Base-by-base conservation (phyloP, 2,329 filamentous ascomycete species). In the Penicillium polonicum region DNA sequence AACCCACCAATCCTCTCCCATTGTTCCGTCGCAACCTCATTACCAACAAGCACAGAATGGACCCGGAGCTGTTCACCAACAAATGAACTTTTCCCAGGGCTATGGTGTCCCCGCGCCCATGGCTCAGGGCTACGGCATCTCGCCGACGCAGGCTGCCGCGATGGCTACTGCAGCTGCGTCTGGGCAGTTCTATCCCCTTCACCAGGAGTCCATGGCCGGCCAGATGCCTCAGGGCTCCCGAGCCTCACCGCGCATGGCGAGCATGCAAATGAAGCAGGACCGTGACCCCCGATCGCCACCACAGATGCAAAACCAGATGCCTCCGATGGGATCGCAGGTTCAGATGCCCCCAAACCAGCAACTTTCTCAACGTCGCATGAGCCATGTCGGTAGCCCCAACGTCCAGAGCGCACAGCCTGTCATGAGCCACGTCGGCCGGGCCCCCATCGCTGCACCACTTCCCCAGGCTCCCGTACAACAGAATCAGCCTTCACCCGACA, bases 111-210 rank as follows among this genome's bases (percentile, higher is more conserved):
- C 88, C 60, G 82, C 86, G 67, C 83, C 83, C 69, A 91, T 96
- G 85, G 88, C 90, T 53, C 79, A 81, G 59, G 78, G 78, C 23
- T 96, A 96, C 78, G 88, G 84, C 57, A 91, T 93, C 76, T 88
- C 88, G 35, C 85, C 88, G 21, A 91, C 92, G 46, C 91, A 96
- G 75, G 92, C 92, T 15, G 92, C 93, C 49, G 92, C 92, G 58
- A 94, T 96, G 90, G 92, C 89, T 44, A 96, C 92, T 1, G 93
- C 93, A 19, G 92, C 93, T 1, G 93, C 93, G 12, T 92, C 92
- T 6, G 92, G 93, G 41, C 88, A 91, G 60, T 89, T 89, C 66
- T 88, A 89, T 60, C 87, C 88, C 64, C 85, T 92, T 77, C 79
- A 87, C 50, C 86, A 89, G 55, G 89, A 92, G 68, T 82, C 85